Conservation (phyloP, 2,329 filamentous ascomycete species). For the Triangularia setosa region DNA sequence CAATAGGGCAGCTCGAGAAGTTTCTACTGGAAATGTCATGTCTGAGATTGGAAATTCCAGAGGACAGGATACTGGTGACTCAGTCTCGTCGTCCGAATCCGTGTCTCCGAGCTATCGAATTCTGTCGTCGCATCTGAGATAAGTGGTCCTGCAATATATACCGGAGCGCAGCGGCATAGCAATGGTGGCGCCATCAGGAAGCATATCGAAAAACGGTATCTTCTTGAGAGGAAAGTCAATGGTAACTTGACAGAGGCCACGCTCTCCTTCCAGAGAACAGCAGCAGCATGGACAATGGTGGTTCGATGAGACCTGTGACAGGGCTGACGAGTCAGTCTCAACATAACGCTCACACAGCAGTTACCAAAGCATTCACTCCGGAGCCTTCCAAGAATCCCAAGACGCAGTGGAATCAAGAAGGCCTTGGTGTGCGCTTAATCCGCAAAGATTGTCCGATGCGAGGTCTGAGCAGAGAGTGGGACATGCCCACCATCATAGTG, state of each 20-base stretch:
- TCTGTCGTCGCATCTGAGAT: background rate
- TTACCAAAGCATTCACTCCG: background rate
- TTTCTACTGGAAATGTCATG: background rate
- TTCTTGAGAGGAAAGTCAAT: background rate
- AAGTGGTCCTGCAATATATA: background rate
- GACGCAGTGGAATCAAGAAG: background rate
- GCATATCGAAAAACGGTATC: background rate
- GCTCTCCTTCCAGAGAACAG: background rate
- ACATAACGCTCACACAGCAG: background rate
- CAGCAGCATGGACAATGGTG: background rate
- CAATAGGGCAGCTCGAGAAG: background rate
- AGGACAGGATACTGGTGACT: background rate
- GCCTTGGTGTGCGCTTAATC: background rate
- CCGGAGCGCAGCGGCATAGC: background rate
- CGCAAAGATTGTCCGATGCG: background rate
- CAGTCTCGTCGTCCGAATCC: background rate
- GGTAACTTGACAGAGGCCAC: background rate
- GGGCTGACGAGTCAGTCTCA: background rate
- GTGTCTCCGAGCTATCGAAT: background rate
- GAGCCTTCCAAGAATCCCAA: background rate
- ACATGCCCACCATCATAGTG: background rate
- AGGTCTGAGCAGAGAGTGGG: background rate
- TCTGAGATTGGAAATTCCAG: background rate
- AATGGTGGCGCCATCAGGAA: background rate
- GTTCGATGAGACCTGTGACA: background rate